phyloP scores from a whole-genome alignment of 2,329 filamentous ascomycete species.

The Ceratocystis diversiconidia region DNA sequence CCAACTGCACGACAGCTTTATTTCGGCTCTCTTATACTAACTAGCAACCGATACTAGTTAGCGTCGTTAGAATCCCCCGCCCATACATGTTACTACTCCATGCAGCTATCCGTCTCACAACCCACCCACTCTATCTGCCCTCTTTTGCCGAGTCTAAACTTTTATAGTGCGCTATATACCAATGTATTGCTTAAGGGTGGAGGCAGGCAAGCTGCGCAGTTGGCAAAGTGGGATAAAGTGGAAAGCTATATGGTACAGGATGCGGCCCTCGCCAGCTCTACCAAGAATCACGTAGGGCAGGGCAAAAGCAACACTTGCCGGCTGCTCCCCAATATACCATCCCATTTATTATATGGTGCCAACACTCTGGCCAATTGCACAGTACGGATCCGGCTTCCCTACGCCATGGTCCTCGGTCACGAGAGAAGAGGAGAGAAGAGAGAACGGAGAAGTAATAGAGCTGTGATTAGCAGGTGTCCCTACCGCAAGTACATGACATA shows the following conservation, averaged over 20 bases:
- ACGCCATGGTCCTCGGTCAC: neutral
- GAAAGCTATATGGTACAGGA: neutral
- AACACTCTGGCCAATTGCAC: neutral
- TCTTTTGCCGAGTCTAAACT: neutral
- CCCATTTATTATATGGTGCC: neutral
- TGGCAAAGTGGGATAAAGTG: neutral
- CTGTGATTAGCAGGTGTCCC: neutral
- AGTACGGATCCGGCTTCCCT: neutral
- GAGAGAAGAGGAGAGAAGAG: no score
- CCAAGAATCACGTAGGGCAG: neutral
- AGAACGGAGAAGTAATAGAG: neutral
- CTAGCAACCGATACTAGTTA: neutral
- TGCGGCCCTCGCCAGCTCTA: neutral
- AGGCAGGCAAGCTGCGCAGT: neutral
- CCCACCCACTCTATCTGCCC: neutral
- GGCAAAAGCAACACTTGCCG: neutral
- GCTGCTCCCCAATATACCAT: neutral
- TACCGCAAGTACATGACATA: neutral
- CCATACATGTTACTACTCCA: neutral
- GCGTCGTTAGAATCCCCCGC: neutral
- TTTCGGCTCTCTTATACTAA: neutral
- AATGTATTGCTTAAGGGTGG: slow-evolving; percentile 1
- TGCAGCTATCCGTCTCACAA: neutral
- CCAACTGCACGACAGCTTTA: neutral
- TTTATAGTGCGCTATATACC: neutral